Evolutionary conservation across 2,329 filamentous ascomycete species (phyloP).

Genomic region (Diaporthe amygdali): DNA sequence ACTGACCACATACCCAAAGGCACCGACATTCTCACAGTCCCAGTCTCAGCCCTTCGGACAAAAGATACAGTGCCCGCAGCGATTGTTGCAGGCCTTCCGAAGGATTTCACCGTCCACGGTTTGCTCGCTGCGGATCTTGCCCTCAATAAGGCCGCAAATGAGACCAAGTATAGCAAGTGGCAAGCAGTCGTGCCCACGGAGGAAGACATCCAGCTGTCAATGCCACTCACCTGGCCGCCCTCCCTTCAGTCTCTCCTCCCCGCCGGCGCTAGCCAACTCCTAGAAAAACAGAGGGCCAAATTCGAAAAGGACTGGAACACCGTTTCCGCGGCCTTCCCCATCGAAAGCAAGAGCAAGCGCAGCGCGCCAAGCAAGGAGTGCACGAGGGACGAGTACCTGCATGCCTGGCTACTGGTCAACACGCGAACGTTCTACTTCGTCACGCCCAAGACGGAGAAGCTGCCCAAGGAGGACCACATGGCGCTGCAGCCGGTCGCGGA

Average conservation of each 20-base stretch:
- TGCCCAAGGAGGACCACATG: conserved; percentile 62
- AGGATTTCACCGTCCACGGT: conserved; percentile 68
- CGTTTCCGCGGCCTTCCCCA: conserved; percentile 37
- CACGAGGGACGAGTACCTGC: conserved; percentile 46
- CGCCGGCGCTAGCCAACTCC: conserved; percentile 44
- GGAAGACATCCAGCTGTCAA: conserved; percentile 57
- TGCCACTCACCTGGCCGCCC: conserved; percentile 55
- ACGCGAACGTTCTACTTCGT: conserved; percentile 67
- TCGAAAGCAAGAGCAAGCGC: conserved; percentile 31
- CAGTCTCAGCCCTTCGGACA: conserved; percentile 67
- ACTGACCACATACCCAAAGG: conserved; percentile 1
- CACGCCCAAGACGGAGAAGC: conserved; percentile 48
- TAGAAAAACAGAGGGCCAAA: conserved; percentile 56
- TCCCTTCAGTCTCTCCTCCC: conserved; percentile 55
- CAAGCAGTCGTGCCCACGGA: conserved; percentile 69
- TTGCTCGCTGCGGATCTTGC: conserved; percentile 74
- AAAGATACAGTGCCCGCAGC: conserved; percentile 61
- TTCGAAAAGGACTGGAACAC: conserved; percentile 47
- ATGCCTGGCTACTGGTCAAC: conserved; percentile 66
- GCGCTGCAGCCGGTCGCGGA: conserved; percentile 75
- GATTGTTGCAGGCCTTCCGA: conserved; percentile 57
- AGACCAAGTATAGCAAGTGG: conserved; percentile 61
- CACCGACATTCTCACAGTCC: conserved; percentile 50
- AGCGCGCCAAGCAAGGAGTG: background rate
- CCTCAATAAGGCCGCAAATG: conserved; percentile 50